phyloP scores from a whole-genome alignment of 257 asterid species.

The Solanum ahanhuiri region DNA sequence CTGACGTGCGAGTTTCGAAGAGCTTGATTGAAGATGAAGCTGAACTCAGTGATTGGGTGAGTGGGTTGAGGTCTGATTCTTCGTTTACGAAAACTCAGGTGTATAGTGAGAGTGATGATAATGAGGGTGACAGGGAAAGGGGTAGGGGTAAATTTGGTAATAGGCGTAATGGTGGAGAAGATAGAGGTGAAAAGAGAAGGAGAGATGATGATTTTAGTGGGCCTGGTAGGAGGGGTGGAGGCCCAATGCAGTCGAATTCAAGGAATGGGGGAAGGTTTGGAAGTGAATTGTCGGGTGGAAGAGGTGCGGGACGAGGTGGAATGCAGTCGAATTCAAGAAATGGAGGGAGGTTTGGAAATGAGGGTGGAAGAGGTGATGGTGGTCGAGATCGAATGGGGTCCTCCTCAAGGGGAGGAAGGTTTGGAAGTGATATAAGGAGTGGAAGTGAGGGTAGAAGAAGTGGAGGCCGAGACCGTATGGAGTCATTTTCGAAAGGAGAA shows the following conservation, averaged over 20 bases:
- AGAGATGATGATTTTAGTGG: conserved; percentile 12
- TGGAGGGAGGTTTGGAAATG: neutral
- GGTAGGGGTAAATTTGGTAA: conserved; percentile 15
- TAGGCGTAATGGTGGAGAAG: conserved; percentile 9
- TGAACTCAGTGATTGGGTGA: conserved; percentile 84
- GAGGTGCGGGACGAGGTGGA: neutral
- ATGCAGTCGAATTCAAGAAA: neutral
- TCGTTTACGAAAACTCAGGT: conserved; percentile 42
- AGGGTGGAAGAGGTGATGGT: neutral
- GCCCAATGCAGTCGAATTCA: neutral
- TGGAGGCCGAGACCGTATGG: neutral
- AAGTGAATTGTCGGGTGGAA: neutral
- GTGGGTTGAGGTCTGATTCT: conserved; percentile 61
- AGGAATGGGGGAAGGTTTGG: conserved; percentile 7
- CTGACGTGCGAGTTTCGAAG: conserved; percentile 32
- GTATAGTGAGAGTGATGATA: conserved; percentile 55
- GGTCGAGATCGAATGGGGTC: neutral
- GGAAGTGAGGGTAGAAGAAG: neutral
- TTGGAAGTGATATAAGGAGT: conserved; percentile 14
- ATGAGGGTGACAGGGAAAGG: conserved; percentile 10
- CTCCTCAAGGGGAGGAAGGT: neutral
- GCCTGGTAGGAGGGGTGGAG: conserved; percentile 3
- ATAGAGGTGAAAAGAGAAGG: conserved; percentile 25
- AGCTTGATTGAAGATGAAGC: conserved; percentile 96
- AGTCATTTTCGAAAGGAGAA: conserved; percentile 2